Base-by-base conservation (phyloP, 1,139 yeast species). In the Candida tropicalis region DNA sequence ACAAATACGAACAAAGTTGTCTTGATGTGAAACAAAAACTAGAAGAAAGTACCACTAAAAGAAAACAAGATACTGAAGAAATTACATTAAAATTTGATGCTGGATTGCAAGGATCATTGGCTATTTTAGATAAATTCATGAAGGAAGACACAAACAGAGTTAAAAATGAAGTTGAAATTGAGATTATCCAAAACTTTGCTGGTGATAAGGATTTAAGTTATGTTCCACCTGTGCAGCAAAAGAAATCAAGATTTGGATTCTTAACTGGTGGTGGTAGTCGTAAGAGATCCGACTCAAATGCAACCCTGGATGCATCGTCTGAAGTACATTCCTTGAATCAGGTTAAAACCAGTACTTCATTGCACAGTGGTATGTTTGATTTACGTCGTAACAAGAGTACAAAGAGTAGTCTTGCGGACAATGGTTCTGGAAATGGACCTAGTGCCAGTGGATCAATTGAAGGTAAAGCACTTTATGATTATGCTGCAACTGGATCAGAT, bases 111-210 rank as follows among this genome's bases (percentile, higher is more conserved):
- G 73, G 75, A 33, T 79, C 87, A 37, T 67, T 90, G 36, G 58
- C 67, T 12, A 62, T 79, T 2, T 70, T 90, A 45, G 77, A 81
- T 43, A 77, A 77, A 34, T 87, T 89, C 52, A 77, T 93, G 51
- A 70, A 77, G 38, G 83, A 84, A 49, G 99, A 95, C 60, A 82
- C 88, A 4, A 66, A 67, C 39, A 77, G 96, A 49, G 82, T 91
- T 28, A 75, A 76, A 43, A 78, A 83, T 22, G 96, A 89, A 57
- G 98, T 91, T 12, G 95, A 87, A 55, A 83, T 91, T 42, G 97
- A 93, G 61, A 82, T 95, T 13, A 89, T 95, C 51, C 95, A 89
- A 60, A 81, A 84, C 48, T 91, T 87, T 42, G 95, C 95, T 0
- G 89, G 86, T 10, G 93, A 85, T 53, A 75, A 79, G 49, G 91